Conservation (phyloP, 805 yeast species). For the Yarrowia divulgata region DNA sequence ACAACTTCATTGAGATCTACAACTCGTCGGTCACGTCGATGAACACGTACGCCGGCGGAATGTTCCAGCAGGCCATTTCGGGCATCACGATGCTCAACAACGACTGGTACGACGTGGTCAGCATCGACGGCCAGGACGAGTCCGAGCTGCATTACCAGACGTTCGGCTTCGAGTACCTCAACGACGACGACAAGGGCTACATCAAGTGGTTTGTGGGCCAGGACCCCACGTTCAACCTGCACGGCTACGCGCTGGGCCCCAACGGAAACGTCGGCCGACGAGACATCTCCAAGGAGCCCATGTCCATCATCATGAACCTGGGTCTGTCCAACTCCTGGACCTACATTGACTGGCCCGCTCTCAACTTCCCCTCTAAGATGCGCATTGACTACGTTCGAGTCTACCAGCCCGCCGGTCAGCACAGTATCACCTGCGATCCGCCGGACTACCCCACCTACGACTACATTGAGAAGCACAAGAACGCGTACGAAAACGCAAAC, state of each 20-base stretch:
- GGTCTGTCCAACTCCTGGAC: slow-evolving; percentile 95
- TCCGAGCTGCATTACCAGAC: slow-evolving; percentile 63
- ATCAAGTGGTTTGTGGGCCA: slow-evolving; percentile 87
- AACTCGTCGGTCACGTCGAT: slow-evolving; percentile 73
- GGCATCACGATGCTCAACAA: slow-evolving; percentile 79
- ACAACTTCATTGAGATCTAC: slow-evolving; percentile 75
- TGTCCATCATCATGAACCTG: slow-evolving; percentile 85
- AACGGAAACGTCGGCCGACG: slow-evolving; percentile 91
- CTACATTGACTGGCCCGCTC: slow-evolving; percentile 83
- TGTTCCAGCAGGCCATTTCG: slow-evolving; percentile 91
- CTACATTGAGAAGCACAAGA: slow-evolving; percentile 73
- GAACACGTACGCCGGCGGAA: slow-evolving; percentile 93
- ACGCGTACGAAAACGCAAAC: slow-evolving; percentile 74
- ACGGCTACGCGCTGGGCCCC: slow-evolving; percentile 80
- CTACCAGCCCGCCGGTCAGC: slow-evolving; percentile 79
- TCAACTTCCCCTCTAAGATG: slow-evolving; percentile 79
- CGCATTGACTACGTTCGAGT: slow-evolving; percentile 84
- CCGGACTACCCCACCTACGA: slow-evolving; percentile 81
- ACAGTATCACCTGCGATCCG: slow-evolving; percentile 84
- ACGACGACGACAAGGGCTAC: slow-evolving; percentile 75
- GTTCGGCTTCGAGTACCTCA: slow-evolving; percentile 78
- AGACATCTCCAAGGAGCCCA: slow-evolving; percentile 85
- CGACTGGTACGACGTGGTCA: slow-evolving; percentile 79
- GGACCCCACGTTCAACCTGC: slow-evolving; percentile 74
- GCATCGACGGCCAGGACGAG: slow-evolving; percentile 54